phyloP scores from a whole-genome alignment of 2,329 filamentous ascomycete species.

The Aspergillus pseudonomiae region DNA sequence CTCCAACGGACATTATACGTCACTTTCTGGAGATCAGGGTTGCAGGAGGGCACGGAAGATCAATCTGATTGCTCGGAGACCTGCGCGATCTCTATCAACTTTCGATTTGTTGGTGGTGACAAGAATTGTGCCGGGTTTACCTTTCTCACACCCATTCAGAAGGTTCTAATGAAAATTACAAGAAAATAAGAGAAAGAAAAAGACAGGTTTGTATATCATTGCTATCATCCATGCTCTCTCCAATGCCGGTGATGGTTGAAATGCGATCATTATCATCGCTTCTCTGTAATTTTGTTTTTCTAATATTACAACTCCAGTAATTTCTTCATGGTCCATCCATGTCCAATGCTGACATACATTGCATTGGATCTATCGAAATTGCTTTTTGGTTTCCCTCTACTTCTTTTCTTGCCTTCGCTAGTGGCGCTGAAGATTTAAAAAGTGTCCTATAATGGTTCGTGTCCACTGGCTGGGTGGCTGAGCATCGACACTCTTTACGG shows the following conservation, averaged over 20 bases:
- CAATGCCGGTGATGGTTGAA: neutral
- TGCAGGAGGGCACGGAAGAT: neutral
- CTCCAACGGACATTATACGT: neutral
- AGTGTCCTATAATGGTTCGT: neutral
- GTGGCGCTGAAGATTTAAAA: neutral
- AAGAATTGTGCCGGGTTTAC: neutral
- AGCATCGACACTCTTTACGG: slow-evolving; percentile 3
- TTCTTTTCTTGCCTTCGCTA: slow-evolving; percentile 3
- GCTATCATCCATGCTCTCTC: neutral
- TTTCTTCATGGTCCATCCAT: neutral
- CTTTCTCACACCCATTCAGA: neutral
- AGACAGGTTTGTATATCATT: neutral
- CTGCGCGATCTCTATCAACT: neutral
- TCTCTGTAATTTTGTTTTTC: too few relatives aligned
- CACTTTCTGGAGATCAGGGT: neutral
- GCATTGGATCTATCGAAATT: slow-evolving; percentile 3
- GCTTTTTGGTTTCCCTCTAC: neutral
- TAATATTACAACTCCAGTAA: neutral
- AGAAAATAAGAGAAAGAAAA: neutral
- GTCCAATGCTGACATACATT: neutral
- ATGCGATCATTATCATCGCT: neutral
- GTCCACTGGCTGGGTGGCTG: slow-evolving; percentile 1
- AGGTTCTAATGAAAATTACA: neutral
- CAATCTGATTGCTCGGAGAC: neutral
- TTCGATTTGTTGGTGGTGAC: neutral